These are phyloP conservation scores for Lunasporangiospora selenospora DNA, from an alignment of 192 early-diverging fungal genomes.

Conservation along the genomic window DNA sequence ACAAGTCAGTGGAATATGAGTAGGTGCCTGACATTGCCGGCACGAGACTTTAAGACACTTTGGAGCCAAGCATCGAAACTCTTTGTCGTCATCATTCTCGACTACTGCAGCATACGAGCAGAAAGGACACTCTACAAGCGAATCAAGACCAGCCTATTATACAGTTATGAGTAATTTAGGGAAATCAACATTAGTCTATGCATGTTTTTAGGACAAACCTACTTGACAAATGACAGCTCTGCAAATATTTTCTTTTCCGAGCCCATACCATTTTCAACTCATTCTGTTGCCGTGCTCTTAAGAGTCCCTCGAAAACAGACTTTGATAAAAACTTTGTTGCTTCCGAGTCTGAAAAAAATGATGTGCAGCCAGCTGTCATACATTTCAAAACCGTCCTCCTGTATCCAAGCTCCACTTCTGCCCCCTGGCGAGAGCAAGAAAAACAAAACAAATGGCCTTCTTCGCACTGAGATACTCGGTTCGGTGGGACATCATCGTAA, in stretches of 20 bases:
- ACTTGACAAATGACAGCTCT: too few species aligned
- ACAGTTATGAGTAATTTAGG: neutral
- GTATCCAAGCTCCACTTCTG: constrained; percentile 57
- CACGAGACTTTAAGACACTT: constrained; percentile 57
- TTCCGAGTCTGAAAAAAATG: constrained; percentile 47
- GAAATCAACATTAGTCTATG: too few species aligned
- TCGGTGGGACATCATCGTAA: constrained; percentile 47
- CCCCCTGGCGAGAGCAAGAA: constrained; percentile 55
- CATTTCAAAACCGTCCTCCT: constrained; percentile 55
- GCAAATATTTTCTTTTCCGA: too few species aligned
- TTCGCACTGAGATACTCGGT: constrained; percentile 56
- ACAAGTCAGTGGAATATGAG: constrained; percentile 61
- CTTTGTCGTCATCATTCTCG: constrained; percentile 51
- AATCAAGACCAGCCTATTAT: constrained; percentile 47
- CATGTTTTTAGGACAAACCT: too few species aligned
- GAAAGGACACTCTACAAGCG: constrained; percentile 53
- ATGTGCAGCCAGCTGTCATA: constrained; percentile 53
- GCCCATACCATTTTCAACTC: constrained; percentile 51
- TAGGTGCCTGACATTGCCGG: constrained; percentile 52
- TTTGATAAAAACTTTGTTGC: constrained; percentile 47
- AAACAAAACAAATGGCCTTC: constrained; percentile 65
- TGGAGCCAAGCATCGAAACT: constrained; percentile 57
- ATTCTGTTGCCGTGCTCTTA: constrained; percentile 49
- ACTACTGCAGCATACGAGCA: constrained; percentile 52
- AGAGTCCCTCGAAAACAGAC: constrained; percentile 48